Conservation (phyloP, 2,329 filamentous ascomycete genomes). For the Falciphora oryzae region DNA sequence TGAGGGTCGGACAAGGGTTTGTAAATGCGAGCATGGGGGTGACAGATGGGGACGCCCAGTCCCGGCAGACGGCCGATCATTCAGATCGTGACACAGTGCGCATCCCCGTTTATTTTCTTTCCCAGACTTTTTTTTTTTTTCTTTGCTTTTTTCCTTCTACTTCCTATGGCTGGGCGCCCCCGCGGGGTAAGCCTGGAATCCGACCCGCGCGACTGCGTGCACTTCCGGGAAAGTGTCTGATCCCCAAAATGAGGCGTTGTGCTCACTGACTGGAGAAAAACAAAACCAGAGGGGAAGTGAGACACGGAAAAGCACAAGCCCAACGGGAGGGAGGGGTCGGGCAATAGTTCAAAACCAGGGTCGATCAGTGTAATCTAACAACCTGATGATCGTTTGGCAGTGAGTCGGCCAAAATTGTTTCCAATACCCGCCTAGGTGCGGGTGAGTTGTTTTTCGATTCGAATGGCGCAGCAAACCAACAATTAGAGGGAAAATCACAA, state of each 20-base stretch:
- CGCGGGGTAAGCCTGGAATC: background rate
- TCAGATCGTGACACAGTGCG: background rate
- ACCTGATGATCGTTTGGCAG: too few species aligned
- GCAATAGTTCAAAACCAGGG: too few species aligned
- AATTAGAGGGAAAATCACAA: too few species aligned
- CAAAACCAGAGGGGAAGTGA: background rate
- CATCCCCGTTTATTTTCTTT: background rate
- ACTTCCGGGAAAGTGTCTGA: background rate
- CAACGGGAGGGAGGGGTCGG: too few species aligned
- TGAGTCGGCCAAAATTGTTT: too few species aligned
- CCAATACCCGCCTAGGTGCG: too few species aligned
- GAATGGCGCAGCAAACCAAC: too few species aligned
- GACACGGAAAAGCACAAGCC: too few species aligned
- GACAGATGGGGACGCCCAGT: background rate
- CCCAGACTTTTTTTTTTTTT: background rate
- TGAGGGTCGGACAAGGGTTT: background rate
- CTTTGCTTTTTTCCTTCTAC: background rate
- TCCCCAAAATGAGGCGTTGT: background rate
- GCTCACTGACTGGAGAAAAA: background rate
- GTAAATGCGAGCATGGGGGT: background rate
- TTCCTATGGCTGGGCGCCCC: background rate
- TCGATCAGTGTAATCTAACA: too few species aligned
- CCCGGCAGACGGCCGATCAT: background rate
- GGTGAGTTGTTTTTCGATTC: too few species aligned
- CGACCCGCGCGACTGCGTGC: too few species aligned